Conservation (phyloP, 768 basidiomycete genomes). For the Lepiota venenata region DNA sequence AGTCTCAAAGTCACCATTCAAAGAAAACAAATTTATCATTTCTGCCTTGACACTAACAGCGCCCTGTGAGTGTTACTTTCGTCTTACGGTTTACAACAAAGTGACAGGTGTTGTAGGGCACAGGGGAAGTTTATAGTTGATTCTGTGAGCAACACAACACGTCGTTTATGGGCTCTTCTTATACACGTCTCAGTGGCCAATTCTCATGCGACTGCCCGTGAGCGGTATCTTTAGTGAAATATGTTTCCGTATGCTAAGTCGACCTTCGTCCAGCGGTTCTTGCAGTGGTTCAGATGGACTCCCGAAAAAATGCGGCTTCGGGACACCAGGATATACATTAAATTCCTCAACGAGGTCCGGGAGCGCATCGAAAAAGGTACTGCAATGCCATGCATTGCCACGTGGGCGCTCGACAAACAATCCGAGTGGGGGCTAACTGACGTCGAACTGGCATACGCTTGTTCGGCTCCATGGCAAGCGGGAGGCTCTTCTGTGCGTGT, state of each 20-base stretch:
- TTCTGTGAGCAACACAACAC: not conserved
- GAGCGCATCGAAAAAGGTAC: conserved; percentile 17
- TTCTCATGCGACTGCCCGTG: conserved; percentile 14
- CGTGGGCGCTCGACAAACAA: conserved; percentile 36
- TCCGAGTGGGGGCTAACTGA: conserved; percentile 35
- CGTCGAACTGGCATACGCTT: conserved; percentile 37
- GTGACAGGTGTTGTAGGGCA: conserved; percentile 5
- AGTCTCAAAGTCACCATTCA: not conserved
- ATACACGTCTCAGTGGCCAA: conserved; percentile 5
- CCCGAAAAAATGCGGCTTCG: conserved; percentile 19
- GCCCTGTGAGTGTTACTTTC: not conserved
- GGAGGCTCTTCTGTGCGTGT: conserved; percentile 24
- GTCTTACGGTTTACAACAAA: not conserved
- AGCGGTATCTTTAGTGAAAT: not conserved
- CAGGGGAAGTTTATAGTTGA: conserved; percentile 5
- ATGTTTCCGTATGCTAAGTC: not conserved
- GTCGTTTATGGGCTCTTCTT: not conserved
- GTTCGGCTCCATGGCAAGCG: conserved; percentile 26
- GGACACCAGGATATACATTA: conserved; percentile 21
- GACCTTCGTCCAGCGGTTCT: conserved; percentile 13
- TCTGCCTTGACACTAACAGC: not conserved
- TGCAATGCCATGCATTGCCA: conserved; percentile 31
- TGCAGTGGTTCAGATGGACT: conserved; percentile 28
- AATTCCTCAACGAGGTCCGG: conserved; percentile 21
- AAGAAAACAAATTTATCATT: not conserved